Conservation (phyloP, 1,139 yeast species). For the Debaryomyces fabryi region DNA sequence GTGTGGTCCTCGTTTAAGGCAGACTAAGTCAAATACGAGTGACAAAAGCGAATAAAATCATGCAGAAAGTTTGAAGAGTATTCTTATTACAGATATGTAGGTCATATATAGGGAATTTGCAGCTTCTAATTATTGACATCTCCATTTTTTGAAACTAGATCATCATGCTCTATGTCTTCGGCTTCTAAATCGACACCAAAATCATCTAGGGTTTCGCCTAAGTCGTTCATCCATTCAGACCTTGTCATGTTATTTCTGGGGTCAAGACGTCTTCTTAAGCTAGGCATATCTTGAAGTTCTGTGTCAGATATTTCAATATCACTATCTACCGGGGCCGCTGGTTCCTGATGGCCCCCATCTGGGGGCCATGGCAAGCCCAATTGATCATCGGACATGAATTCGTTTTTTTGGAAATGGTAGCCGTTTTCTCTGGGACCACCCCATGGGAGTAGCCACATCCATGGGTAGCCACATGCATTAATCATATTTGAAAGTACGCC, state of each 20-base stretch:
- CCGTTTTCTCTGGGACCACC: slow-evolving; percentile 52
- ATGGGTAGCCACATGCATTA: slow-evolving; percentile 57
- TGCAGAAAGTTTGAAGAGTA: neutral
- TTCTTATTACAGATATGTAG: neutral
- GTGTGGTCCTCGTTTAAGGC: neutral
- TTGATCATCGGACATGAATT: slow-evolving; percentile 58
- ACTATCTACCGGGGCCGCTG: slow-evolving; percentile 18
- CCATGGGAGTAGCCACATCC: slow-evolving; percentile 74
- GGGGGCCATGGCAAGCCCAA: slow-evolving; percentile 85
- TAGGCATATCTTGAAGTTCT: slow-evolving; percentile 19
- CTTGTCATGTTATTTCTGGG: slow-evolving; percentile 34
- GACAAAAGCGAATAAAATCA: neutral
- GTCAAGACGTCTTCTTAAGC: slow-evolving; percentile 30
- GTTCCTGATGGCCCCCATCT: slow-evolving; percentile 64
- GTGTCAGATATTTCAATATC: slow-evolving; percentile 22
- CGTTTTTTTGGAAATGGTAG: slow-evolving; percentile 56
- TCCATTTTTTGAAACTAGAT: slow-evolving; percentile 6
- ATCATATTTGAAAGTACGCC: slow-evolving; percentile 59
- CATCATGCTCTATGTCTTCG: slow-evolving; percentile 39
- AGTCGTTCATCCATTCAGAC: slow-evolving; percentile 69
- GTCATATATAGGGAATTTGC: neutral
- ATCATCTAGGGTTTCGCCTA: slow-evolving; percentile 82
- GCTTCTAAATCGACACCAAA: slow-evolving; percentile 86
- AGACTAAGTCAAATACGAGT: neutral
- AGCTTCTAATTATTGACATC: neutral